A percentile compares a stretch with the other conserved stretches of the same genome.
Evolutionary conservation across 2,329 filamentous ascomycete species (phyloP).

Genomic region (Knoxdaviesia capensis): DNA sequence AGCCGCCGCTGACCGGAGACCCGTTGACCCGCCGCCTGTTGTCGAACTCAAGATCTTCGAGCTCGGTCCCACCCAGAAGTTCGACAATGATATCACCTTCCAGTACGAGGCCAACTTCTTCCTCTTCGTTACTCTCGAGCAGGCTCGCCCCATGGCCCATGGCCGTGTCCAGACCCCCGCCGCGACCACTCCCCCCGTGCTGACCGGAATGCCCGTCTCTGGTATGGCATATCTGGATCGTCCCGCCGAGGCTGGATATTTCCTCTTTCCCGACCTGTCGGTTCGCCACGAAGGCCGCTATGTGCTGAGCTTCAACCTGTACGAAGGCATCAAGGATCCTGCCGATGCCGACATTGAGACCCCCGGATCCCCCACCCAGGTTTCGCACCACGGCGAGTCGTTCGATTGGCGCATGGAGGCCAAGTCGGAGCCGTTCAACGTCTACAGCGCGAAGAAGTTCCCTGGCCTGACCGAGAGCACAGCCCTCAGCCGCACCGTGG

Average conservation of each 20-base stretch:
- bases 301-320: constrained; percentile 76
- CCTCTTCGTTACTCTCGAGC: constrained; percentile 79
- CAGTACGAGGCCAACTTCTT: constrained; percentile 96
- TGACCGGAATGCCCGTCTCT: constrained; percentile 86
- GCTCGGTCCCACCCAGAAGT: constrained; percentile 34
- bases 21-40: constrained; percentile 85
- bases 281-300: constrained; percentile 92
- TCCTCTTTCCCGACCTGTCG: constrained; percentile 92
- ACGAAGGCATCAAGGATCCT: constrained; percentile 76
- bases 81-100: constrained; percentile 59
- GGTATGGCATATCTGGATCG: constrained; percentile 93
- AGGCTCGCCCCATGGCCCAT: constrained; percentile 64
- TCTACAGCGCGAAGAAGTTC: constrained; percentile 97
- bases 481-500: constrained; percentile 68
- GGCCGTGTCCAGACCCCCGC: constrained; percentile 49
- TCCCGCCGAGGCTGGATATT: constrained; percentile 64
- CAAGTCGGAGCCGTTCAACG: constrained; percentile 68
- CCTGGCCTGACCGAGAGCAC: constrained; percentile 85
- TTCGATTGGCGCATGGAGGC: constrained; percentile 81
- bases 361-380: constrained; percentile 13
- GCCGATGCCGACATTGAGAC: constrained; percentile 50
- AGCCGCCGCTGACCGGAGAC: constrained; percentile 75
- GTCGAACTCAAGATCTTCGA: constrained; percentile 79
- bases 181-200: constrained; percentile 57
- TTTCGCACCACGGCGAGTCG: constrained; percentile 23